Evolutionary conservation across 129 eudicot genomes (phyloP).

Genomic region (Flaveria brownii): DNA sequence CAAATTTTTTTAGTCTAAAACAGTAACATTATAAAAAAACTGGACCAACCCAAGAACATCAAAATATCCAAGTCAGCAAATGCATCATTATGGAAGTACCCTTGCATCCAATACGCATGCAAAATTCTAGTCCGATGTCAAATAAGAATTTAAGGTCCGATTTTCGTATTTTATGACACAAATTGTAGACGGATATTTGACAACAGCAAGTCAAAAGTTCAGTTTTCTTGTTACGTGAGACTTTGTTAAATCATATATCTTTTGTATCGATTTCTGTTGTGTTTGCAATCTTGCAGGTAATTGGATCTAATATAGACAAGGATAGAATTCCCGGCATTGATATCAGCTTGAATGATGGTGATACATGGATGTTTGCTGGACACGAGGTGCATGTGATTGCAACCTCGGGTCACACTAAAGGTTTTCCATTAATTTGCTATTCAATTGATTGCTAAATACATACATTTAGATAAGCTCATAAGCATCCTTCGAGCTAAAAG

Average conservation of each 20-base stretch:
- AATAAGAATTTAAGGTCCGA: conserved; percentile 7
- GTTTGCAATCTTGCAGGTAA: conserved; percentile 56
- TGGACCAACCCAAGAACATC: not conserved
- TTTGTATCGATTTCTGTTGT: not conserved
- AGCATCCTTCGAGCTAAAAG: not conserved
- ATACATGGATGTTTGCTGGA: conserved; percentile 92
- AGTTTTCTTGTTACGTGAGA: not conserved
- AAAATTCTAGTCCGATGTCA: not conserved
- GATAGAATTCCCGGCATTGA: conserved; percentile 97
- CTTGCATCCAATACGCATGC: not conserved
- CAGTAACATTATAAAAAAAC: not conserved
- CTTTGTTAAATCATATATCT: conserved; percentile 1
- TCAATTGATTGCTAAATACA: not conserved
- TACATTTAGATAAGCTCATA: conserved; percentile 5
- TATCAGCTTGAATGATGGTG: conserved; percentile 80
- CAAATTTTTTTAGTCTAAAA: not conserved
- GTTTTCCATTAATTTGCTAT: conserved; percentile 32
- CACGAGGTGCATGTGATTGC: conserved; percentile 87
- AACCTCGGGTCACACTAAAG: conserved; percentile 94
- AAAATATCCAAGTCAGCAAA: not conserved
- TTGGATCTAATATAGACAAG: conserved; percentile 70
- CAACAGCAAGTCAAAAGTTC: not conserved
- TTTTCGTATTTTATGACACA: not conserved
- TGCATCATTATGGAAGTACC: not conserved
- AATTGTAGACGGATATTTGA: not conserved